Evolutionary conservation across 2,329 filamentous ascomycete genomes (phyloP).

Genomic region (Apiospora aurea): DNA sequence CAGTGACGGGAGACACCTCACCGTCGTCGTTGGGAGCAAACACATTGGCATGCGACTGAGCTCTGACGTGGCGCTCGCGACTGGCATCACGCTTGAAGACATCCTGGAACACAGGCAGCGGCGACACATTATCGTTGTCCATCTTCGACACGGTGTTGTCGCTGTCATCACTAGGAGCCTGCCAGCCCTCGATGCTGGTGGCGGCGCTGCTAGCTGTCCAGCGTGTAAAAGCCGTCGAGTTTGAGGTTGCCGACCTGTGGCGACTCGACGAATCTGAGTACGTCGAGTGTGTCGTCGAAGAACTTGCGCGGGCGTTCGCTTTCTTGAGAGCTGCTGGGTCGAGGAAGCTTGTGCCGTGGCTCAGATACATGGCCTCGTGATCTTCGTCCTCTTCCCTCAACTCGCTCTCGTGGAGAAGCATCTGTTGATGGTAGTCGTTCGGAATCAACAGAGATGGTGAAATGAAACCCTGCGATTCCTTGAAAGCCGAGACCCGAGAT

Average conservation of each 20-base stretch:
- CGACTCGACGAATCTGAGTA: slow-evolving; percentile 56
- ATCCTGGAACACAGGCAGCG: slow-evolving; percentile 25
- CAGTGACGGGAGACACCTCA: background rate
- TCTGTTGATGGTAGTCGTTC: slow-evolving; percentile 63
- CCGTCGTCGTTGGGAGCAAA: slow-evolving; percentile 30
- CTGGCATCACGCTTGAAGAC: slow-evolving; percentile 28
- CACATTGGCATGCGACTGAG: slow-evolving; percentile 41
- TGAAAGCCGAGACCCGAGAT: slow-evolving; percentile 62
- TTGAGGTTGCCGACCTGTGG: slow-evolving; percentile 61
- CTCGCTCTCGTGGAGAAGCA: slow-evolving; percentile 50
- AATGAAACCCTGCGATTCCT: slow-evolving; percentile 62
- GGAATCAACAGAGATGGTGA: slow-evolving; percentile 70
- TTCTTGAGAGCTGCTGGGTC: slow-evolving; percentile 46
- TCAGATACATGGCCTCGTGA: slow-evolving; percentile 36
- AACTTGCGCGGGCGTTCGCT: slow-evolving; percentile 56
- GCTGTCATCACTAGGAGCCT: slow-evolving; percentile 31
- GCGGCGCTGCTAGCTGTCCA: slow-evolving; percentile 61
- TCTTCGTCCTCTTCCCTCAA: slow-evolving; percentile 43
- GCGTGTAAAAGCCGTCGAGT: slow-evolving; percentile 60
- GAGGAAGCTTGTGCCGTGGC: slow-evolving; percentile 34
- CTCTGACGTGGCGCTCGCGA: slow-evolving; percentile 39
- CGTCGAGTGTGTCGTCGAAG: slow-evolving; percentile 60
- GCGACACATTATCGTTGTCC: slow-evolving; percentile 25
- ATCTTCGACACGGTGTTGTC: slow-evolving; percentile 28
- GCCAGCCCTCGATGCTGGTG: slow-evolving; percentile 42